Evolutionary conservation across 129 eudicot species (phyloP), one percentile per base, ranked within the genome.

Genomic region (Rutidosis leptorrhynchoides): DNA sequence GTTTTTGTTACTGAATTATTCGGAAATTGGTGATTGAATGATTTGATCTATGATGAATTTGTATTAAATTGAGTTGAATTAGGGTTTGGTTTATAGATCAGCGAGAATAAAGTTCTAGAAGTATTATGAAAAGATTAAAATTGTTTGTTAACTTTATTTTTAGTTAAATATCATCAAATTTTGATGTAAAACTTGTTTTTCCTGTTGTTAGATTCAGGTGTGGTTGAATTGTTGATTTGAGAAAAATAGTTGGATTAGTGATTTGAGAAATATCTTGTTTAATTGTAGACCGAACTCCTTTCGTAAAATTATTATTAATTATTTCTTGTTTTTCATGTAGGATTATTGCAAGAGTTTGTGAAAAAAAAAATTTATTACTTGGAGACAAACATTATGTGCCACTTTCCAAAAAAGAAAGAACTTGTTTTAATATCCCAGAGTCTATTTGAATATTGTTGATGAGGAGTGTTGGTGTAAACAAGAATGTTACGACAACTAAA

Each of bases 301-400:
- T 37, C 37, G 22, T 23, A 15, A 37, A 17, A 21, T 48, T 15
- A 14, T 58, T 65, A 28, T 68, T 35, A 48, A 75, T 15, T 61
- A 19, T 56, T 20, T 26, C 67, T 24, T 51, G 19, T 62, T 17
- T 33, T 61, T 69, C 20, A 27, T 64, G 75, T 64, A 83, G 88
- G 75, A 45, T 61, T 54, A 42, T 54, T 49, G 45, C 55, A 69
- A 68, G 80, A 65, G 37, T 57, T 26, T 35, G 37, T 28, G 55
- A 23, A 60, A 83, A 74, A 23, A 60, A 83, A 74, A 2, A 62
- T 64, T 72, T 48, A n/a, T 62, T 74, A 26, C 72, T 72, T 78
- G 82, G 72, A 52, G 89, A 74, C 71, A 74, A 70, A 72, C 73
- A 72, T 65, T 74, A 82, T 80, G 89, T 78, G 90, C 90, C 66